phyloP scores from a whole-genome alignment of 441 rosid species.

The Flueggea neowawraea region DNA sequence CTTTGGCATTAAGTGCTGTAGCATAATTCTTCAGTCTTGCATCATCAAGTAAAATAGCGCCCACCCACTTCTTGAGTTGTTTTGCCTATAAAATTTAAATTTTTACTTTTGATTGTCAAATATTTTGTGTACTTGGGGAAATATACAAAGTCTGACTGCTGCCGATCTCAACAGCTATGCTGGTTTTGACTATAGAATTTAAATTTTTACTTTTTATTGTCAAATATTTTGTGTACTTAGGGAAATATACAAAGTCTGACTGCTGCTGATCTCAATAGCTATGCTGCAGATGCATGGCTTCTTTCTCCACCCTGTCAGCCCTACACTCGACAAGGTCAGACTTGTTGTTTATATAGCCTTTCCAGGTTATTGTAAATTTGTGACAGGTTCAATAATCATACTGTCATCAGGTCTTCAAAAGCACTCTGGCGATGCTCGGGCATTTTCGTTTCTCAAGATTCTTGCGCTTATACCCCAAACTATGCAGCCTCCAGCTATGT shows the following conservation, averaged over 20 bases:
- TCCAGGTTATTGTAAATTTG: not conserved
- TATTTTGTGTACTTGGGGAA: constrained; percentile 43
- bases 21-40: too few relatives aligned
- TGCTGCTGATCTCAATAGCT: constrained; percentile 72
- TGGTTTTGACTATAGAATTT: constrained; percentile 9
- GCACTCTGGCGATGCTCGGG: constrained; percentile 93
- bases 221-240: constrained; percentile 21
- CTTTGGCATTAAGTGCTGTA: too few relatives aligned
- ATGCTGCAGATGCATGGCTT: constrained; percentile 83
- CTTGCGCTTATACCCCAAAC: constrained; percentile 78
- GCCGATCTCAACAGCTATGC: constrained; percentile 65
- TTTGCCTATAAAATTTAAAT: too few relatives aligned
- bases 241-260: constrained; percentile 89
- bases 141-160: constrained; percentile 82
- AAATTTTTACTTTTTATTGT: too few relatives aligned
- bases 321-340: constrained; percentile 89
- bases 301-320: constrained; percentile 99
- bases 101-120: not conserved
- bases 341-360: not conserved
- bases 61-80: too few relatives aligned
- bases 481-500: constrained; percentile 53
- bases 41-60: too few relatives aligned
- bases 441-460: constrained; percentile 80
- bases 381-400: not conserved
- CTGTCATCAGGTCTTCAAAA: constrained; percentile 70